phyloP scores from a whole-genome alignment of 208 protist genomes.

The Lotmaria passim region DNA sequence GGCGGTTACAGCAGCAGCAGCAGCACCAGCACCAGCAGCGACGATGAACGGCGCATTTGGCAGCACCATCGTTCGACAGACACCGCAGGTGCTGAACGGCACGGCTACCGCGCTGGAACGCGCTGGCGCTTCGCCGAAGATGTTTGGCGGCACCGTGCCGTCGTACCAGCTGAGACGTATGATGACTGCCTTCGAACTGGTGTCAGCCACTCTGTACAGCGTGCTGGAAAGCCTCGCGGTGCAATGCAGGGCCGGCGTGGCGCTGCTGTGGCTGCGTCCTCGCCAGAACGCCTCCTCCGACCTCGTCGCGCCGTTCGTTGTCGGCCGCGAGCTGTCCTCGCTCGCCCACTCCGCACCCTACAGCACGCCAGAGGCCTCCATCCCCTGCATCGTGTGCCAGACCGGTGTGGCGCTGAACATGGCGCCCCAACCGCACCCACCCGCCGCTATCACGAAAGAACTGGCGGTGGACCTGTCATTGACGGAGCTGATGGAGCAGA shows the following conservation, averaged over 20 bases:
- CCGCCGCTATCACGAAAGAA: background rate
- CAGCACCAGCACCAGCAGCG: background rate
- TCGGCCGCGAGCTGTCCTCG: constrained; percentile 68
- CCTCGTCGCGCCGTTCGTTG: constrained; percentile 88
- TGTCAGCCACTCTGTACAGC: constrained; percentile 82
- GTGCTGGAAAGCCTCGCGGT: constrained; percentile 84
- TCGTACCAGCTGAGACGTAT: constrained; percentile 67
- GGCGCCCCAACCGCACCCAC: constrained; percentile 40
- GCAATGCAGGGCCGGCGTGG: constrained; percentile 66
- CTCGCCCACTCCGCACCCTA: constrained; percentile 77
- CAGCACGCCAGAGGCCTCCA: constrained; percentile 69
- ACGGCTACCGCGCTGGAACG: background rate
- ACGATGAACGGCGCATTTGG: constrained; percentile 9
- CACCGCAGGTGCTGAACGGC: constrained; percentile 3
- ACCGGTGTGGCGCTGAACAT: constrained; percentile 86
- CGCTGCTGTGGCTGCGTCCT: constrained; percentile 81
- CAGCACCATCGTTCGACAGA: constrained; percentile 1
- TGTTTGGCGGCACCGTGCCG: constrained; percentile 72
- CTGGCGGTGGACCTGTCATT: constrained; percentile 42
- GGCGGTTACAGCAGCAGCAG: too few species aligned
- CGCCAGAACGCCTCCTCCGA: constrained; percentile 71
- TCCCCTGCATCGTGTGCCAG: constrained; percentile 74
- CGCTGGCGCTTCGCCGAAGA: constrained; percentile 22
- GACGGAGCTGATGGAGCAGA: constrained; percentile 71
- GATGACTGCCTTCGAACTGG: constrained; percentile 72